Conservation (phyloP, 108 stramenopile species). For the Aurantiochytrium sp. region DNA sequence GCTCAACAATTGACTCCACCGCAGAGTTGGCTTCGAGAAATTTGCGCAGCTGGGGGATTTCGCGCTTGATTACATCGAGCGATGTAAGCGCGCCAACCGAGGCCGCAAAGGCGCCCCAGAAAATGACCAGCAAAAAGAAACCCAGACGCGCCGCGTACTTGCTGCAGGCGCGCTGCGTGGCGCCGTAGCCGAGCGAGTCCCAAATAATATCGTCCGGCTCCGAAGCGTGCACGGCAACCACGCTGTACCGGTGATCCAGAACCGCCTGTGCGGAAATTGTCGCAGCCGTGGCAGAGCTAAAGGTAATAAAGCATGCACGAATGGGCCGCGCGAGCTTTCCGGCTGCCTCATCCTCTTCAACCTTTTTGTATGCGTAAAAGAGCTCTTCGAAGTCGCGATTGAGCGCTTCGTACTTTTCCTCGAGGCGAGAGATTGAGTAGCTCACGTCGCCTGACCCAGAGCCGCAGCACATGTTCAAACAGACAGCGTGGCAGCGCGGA, state of each 20-base stretch:
- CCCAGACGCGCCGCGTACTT: not conserved
- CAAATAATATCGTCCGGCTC: slow-evolving; percentile 6
- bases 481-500: not conserved
- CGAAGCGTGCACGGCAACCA: not conserved
- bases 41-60: not conserved
- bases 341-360: not conserved
- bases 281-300: not conserved
- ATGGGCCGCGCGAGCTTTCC: not conserved
- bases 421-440: not conserved
- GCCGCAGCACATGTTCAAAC: not conserved
- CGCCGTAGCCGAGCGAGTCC: not conserved
- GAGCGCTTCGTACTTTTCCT: not conserved
- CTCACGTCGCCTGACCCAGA: not conserved
- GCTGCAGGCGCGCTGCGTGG: not conserved
- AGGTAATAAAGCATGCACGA: not conserved
- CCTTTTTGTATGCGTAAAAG: not conserved
- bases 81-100: not conserved
- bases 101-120: not conserved
- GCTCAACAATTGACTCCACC: not conserved
- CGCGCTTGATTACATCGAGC: not conserved
- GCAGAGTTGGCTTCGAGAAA: not conserved
- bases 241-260: not conserved
- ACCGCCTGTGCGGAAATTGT: not conserved
- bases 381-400: not conserved
- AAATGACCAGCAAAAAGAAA: not conserved